A percentile compares a stretch with the other conserved stretches of the same genome.
phyloP scores from a whole-genome alignment of 345 rosid genomes.

The Salix udensis region DNA sequence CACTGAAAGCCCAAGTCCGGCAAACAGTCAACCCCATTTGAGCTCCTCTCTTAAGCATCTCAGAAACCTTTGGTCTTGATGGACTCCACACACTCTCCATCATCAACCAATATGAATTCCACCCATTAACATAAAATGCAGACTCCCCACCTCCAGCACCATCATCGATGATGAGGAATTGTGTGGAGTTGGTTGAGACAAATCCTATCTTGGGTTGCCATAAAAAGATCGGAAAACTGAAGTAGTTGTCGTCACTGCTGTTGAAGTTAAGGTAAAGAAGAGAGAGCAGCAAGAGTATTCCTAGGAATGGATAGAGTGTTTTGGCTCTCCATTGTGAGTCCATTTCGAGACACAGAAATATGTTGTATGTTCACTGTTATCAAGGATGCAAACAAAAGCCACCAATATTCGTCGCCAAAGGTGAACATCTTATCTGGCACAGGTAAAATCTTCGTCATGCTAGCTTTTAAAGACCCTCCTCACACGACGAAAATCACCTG shows the following conservation, averaged over 20 bases:
- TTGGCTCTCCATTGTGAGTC: slow-evolving; percentile 28
- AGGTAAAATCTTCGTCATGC: not conserved
- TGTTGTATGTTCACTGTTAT: not conserved
- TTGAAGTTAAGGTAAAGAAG: slow-evolving; percentile 30
- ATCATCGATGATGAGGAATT: slow-evolving; percentile 25
- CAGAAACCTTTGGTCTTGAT: slow-evolving; percentile 28
- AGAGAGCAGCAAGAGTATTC: slow-evolving; percentile 23
- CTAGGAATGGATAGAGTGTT: slow-evolving; percentile 27
- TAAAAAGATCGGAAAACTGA: slow-evolving; percentile 17
- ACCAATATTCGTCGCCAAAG: not conserved
- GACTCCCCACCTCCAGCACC: not conserved
- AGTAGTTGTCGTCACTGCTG: not conserved
- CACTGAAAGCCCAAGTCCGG: slow-evolving; percentile 53
- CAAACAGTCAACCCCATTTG: slow-evolving; percentile 49
- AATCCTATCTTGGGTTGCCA: slow-evolving; percentile 42
- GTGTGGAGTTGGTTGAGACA: slow-evolving; percentile 35
- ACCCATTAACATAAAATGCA: slow-evolving; percentile 31
- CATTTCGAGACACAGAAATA: slow-evolving; percentile 12
- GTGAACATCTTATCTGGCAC: too few relatives aligned
- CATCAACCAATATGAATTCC: slow-evolving; percentile 45
- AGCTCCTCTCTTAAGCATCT: slow-evolving; percentile 30
- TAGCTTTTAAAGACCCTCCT: not conserved
- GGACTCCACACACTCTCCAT: slow-evolving; percentile 28
- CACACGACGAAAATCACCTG: not conserved
- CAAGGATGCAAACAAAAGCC: not conserved